Percentiles rank a stretch among this genome's conserved stretches.
phyloP scores from a whole-genome alignment of 2,329 filamentous ascomycete species.

The Dichotomopilus funicola region DNA sequence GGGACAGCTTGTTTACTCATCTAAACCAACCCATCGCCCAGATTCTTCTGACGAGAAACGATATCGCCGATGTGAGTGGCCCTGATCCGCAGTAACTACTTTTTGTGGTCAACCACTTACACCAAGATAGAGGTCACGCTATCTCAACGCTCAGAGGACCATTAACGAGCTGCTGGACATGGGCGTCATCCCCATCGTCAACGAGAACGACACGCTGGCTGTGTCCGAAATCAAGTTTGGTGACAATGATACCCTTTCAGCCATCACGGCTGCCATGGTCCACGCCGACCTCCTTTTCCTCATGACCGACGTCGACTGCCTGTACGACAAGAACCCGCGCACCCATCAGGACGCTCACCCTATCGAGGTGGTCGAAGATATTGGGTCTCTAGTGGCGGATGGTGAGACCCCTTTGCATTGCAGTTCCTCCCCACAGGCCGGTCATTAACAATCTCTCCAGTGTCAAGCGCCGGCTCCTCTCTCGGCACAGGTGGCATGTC shows the following conservation, averaged over 20 bases:
- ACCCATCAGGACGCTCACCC: constrained; percentile 77
- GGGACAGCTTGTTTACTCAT: constrained; percentile 88
- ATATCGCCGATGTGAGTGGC: constrained; percentile 77
- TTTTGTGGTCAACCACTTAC: not conserved
- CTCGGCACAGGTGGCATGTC: constrained; percentile 95
- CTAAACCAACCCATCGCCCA: constrained; percentile 87
- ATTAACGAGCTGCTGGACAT: constrained; percentile 84
- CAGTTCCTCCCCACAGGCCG: not conserved
- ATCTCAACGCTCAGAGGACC: constrained; percentile 94
- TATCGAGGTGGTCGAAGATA: constrained; percentile 90
- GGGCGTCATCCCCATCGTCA: constrained; percentile 96
- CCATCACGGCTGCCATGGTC: constrained; percentile 95
- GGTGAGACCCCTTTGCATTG: constrained; percentile 37
- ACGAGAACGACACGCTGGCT: constrained; percentile 95
- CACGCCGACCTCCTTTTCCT: constrained; percentile 94
- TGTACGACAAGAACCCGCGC: constrained; percentile 94
- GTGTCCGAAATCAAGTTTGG: constrained; percentile 99
- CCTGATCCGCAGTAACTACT: not conserved
- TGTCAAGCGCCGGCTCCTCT: constrained; percentile 81
- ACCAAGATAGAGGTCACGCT: constrained; percentile 67
- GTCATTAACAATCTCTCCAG: constrained; percentile 34
- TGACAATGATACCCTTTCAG: constrained; percentile 95
- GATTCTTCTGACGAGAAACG: constrained; percentile 87
- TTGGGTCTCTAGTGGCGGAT: constrained; percentile 74
- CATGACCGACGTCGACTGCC: constrained; percentile 97